These are phyloP conservation scores for Pelargonium nanum DNA, from an alignment of 345 rosid species.

Conservation along the genomic window DNA sequence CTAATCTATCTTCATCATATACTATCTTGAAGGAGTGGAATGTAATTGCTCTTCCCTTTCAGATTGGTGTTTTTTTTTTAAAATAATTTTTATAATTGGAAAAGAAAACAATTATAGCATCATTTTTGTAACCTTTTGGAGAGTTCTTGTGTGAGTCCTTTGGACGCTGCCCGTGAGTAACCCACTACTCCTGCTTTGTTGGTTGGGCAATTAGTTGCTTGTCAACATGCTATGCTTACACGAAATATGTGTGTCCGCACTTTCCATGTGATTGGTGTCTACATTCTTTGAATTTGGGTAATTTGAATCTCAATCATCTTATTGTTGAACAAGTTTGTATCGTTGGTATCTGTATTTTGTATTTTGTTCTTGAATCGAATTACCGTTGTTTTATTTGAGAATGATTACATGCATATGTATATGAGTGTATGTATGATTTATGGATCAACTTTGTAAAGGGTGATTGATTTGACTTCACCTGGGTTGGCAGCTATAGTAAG, in stretches of 20 bases:
- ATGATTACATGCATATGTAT: conserved; percentile 4
- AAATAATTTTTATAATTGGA: too few relatives aligned
- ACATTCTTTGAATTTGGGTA: conserved; percentile 13
- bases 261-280: conserved; percentile 20
- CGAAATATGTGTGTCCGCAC: conserved; percentile 13
- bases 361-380: background rate
- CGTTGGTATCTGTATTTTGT: conserved; percentile 1
- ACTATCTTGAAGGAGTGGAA: background rate
- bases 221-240: conserved; percentile 18
- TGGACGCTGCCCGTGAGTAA: conserved; percentile 58
- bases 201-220: conserved; percentile 51
- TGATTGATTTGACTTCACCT: conserved; percentile 11
- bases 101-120: background rate
- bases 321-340: background rate
- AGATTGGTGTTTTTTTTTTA: too few relatives aligned
- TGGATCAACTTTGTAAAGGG: background rate
- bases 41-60: background rate
- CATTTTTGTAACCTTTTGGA: conserved; percentile 22
- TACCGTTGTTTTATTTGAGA: background rate
- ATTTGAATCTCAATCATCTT: background rate
- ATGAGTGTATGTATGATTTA: background rate
- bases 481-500: conserved; percentile 24
- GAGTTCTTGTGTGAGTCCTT: conserved; percentile 28
- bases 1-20: conserved; percentile 9
- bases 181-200: conserved; percentile 45